Base-by-base conservation (phyloP, 805 yeast species). In the Clavispora phyllophila region DNA sequence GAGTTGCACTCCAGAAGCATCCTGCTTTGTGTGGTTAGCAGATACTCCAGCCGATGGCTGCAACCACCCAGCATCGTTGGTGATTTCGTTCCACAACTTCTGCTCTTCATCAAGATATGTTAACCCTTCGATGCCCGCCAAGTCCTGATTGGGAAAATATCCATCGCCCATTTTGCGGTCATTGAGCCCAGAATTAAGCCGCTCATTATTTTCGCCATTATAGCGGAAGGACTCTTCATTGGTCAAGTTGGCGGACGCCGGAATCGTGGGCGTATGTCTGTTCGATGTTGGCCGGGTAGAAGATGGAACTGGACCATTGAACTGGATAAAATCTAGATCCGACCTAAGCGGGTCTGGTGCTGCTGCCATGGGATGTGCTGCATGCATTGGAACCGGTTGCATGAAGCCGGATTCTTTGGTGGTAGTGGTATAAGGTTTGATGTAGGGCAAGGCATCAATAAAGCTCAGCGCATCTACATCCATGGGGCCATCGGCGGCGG, bases 31-130 rank as follows among this genome's bases (percentile, higher is more conserved):
- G 19, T 28, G 19, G 32, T 28, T 28, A 8, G 13, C 32, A 12
- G 25, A 36, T 24, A 22, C 36, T 19, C 31, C 18, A 5, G 24
- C 14, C 17, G 53, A 22, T 13, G 60, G 51, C 34, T 66, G 68
- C 43, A 85, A 61, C 95, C 95, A 85, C 50, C 77, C 81, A 0
- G 90, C 90, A 53, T 84, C 87, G 53, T 76, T 77, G 0, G 89
- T 79, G 42, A 85, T 81, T 48, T 84, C 90, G 55, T 78, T 81
- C 95, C 95, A 85, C 25, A 85, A 62, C 46, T 82, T 58, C 42
- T 69, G 75, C 44, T 70, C 75, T 37, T 68, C 74, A 31, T 63
- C 68, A 23, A 66, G 47, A 44, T 65, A 64, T 0, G 73, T 66
- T 29, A 68, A 56, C 6, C 73, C 74, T 47, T 70, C 75, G 22